phyloP scores from a whole-genome alignment of 2,329 filamentous ascomycete genomes.

The Paraconiothyrium brasiliense region DNA sequence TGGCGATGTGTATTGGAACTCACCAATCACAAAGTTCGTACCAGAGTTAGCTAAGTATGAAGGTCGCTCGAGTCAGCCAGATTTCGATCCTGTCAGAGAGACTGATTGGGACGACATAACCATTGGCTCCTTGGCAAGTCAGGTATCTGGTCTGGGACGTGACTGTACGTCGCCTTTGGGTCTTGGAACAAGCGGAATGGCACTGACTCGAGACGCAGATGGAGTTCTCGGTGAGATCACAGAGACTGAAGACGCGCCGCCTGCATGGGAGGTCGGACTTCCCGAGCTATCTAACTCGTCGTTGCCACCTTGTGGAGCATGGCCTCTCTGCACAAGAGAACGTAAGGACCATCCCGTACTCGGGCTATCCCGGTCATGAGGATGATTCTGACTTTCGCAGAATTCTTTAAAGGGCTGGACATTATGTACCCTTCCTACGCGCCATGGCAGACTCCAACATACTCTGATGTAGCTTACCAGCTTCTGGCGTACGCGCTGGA shows the following conservation, averaged over 20 bases:
- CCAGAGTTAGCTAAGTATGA: conserved; percentile 24
- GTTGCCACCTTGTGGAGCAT: conserved; percentile 33
- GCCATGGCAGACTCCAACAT: conserved; percentile 44
- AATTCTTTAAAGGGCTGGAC: conserved; percentile 48
- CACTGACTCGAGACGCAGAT: conserved; percentile 52
- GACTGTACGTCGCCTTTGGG: conserved; percentile 20
- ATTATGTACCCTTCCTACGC: conserved; percentile 44
- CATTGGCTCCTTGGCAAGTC: conserved; percentile 28
- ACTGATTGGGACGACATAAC: conserved; percentile 29
- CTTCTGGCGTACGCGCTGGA: conserved; percentile 52
- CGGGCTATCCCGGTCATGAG: neutral
- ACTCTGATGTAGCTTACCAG: conserved; percentile 51
- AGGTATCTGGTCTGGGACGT: conserved; percentile 36
- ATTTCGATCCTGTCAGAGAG: conserved; percentile 32
- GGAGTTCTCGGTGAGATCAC: conserved; percentile 34
- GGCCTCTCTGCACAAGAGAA: conserved; percentile 33
- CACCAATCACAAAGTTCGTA: conserved; percentile 32
- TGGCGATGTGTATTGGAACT: conserved; percentile 53
- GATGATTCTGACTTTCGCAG: conserved; percentile 25
- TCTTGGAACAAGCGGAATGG: conserved; percentile 27
- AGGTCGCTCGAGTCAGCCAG: conserved; percentile 17
- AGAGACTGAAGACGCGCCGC: conserved; percentile 29
- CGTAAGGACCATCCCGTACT: conserved; percentile 16
- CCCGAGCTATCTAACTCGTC: conserved; percentile 26
- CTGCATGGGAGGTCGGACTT: conserved; percentile 27